Base-by-base conservation (phyloP, 345 rosid genomes). In the Arabidopsis arenosa region DNA sequence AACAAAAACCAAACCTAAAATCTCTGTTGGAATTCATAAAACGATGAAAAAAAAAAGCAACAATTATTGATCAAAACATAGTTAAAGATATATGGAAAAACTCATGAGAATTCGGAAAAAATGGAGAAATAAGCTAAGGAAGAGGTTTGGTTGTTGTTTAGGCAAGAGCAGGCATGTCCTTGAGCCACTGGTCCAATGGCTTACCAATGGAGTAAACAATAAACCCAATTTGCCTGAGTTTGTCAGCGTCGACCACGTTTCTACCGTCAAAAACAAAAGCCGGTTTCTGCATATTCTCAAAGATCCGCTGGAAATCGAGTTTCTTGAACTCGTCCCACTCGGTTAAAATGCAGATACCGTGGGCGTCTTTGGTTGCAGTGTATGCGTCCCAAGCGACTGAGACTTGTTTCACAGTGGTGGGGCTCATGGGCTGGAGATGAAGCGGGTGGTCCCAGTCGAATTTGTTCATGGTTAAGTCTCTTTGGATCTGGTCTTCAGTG, bases 251-350 rank as follows among this genome's bases (percentile, higher is more conserved):
- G 36, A 83, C 83, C 0, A 93, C 66, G 73, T 93, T 93, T 81
- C 96, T 86, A 26, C 98, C 98, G 62, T 93, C 97, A 13, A 91
- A 93, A 33, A 93, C 85, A 17, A 89, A 93, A 6, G 97, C 98
- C 2, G 97, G 97, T 71, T 93, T 93, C 86, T 93, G 92, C 98
- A 93, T 93, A 53, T 83, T 84, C 62, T 88, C 89, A 43, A 83
- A 89, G 68, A 93, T 93, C 84, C 9, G 72, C 83, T 89, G 75
- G 83, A 72, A 93, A 53, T 93, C 98, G 1, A 93, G 93, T 8
- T 68, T 75, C 93, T 83, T 90, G 87, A 93, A 93, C 74, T 93
- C 97, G 1, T 93, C 98, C 98, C 98, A 93, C 88, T 93, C 97
- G 0, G 98, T 93, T 77, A 93, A 80, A 76, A 93, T 85, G 84